Evolutionary conservation across 176 grass and related monocot genomes (phyloP).

Genomic region (Raddia guianensis): DNA sequence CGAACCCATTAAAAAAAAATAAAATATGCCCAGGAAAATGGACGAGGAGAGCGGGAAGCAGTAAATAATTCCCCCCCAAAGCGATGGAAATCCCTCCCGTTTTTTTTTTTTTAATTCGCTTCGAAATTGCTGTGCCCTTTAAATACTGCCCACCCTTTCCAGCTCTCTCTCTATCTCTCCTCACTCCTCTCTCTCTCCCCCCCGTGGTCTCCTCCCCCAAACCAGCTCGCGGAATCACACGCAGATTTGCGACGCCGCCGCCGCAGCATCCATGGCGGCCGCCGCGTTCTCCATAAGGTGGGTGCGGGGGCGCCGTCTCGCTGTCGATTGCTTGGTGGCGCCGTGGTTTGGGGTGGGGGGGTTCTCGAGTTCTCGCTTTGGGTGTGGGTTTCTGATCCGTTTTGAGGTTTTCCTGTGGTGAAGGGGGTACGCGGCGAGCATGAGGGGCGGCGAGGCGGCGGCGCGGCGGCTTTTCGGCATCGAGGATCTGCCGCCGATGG

Average conservation of each 20-base stretch:
- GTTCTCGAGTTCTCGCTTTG: neutral
- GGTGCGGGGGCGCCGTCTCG: neutral
- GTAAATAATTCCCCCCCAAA: conserved; percentile 9
- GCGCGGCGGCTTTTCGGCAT: neutral
- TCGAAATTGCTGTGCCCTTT: conserved; percentile 12
- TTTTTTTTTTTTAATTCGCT: conserved; percentile 4
- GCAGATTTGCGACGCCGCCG: neutral
- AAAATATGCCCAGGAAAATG: neutral
- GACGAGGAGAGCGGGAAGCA: conserved; percentile 29
- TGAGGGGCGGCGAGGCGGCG: conserved; percentile 16
- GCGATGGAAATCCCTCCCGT: neutral
- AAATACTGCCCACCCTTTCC: conserved; percentile 25
- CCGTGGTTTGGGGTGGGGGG: too few species aligned
- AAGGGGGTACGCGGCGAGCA: conserved; percentile 45
- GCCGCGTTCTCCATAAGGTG: conserved; percentile 60
- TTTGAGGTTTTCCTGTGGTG: neutral
- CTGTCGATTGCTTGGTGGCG: neutral
- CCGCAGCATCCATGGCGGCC: conserved; percentile 32
- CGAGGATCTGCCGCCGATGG: conserved; percentile 47
- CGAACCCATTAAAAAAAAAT: neutral
- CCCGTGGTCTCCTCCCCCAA: conserved; percentile 21
- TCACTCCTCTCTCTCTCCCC: too few species aligned
- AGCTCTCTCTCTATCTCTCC: too few species aligned
- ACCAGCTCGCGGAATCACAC: neutral
- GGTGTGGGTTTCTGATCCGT: conserved; percentile 18